Evolutionary conservation across 1,284 basidiomycete species (phyloP), one percentile per base, ranked within the genome.

Genomic region (Microbotryum violaceum): DNA sequence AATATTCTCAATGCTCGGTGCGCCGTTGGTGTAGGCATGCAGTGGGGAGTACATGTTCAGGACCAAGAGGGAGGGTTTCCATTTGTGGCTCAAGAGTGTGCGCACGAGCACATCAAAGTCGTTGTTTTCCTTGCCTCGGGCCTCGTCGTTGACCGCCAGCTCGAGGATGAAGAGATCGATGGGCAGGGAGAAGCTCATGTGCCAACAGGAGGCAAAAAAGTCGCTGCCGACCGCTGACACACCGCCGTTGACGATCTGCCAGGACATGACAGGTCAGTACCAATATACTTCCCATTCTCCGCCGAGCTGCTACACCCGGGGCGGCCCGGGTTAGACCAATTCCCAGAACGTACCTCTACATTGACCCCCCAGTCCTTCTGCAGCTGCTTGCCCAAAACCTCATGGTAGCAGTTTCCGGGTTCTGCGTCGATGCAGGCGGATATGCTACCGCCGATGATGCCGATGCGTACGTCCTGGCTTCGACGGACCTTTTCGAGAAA

Each of bases 21-120:
- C 51, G 6, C 51, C 51, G 33, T 53, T 53, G 37, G 51, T 42
- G 33, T 42, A 53, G 20, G 29, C 20, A 20, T 33, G 31, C 10
- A 53, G 51, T 21, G 51, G 51, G 18, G 29, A 33, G 33, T 42
- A 53, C 51, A 53, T 53, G 51, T 18, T 42, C n/a, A 53, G n/a
- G 51, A 53, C 14, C 9, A 53, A 25, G 33, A 53, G n/a, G 4
- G 31, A 33, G 4, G 51, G 51, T 42, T 53, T 21, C n/a, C 33
- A 53, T 10, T n/a, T 31, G 23, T 23, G n/a, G n/a, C 42, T 42
- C n/a, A 53, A 37, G 33, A 53, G 27, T 21, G 51, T 42, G 6
- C 51, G 51, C 12, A 53, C 12, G 10, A 53, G 21, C n/a, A 21
- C 51, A 42, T 53, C 51, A 21, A 53, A 37, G 18, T 29, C 8